Evolutionary conservation across 108 stramenopile genomes (phyloP).

Genomic region (Tribonema minus): DNA sequence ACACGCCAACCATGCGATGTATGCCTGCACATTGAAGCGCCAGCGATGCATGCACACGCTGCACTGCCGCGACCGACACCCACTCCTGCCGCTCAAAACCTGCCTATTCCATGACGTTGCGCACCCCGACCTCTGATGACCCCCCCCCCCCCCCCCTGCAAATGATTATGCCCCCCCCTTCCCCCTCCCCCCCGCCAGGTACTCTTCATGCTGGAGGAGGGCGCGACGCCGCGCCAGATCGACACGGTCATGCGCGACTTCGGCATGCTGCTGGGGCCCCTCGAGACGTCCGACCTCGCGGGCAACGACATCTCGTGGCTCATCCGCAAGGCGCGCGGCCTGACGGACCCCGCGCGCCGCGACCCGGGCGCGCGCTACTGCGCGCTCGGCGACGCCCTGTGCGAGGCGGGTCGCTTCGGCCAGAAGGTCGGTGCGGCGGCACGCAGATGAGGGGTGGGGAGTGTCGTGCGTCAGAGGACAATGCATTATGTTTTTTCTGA

Average conservation of each 20-base stretch:
- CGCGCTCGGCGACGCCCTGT: constrained; percentile 80
- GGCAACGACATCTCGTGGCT: constrained; percentile 82
- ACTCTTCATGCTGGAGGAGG: constrained; percentile 22
- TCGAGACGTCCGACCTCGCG: constrained; percentile 84
- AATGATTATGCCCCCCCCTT: too few relatives aligned
- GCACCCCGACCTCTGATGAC: too few relatives aligned
- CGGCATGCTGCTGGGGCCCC: constrained; percentile 61
- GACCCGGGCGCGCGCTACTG: constrained; percentile 66
- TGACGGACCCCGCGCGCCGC: constrained; percentile 19
- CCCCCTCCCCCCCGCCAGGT: too few relatives aligned
- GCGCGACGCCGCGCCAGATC: constrained; percentile 28
- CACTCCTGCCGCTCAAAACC: too few relatives aligned
- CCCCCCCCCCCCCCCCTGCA: too few relatives aligned
- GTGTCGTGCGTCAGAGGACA: too few relatives aligned
- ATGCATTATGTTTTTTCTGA: constrained; percentile 3
- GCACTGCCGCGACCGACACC: too few relatives aligned
- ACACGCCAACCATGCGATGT: too few relatives aligned
- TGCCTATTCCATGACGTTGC: too few relatives aligned
- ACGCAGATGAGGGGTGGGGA: too few relatives aligned
- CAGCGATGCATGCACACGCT: too few relatives aligned
- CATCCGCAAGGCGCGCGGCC: constrained; percentile 27
- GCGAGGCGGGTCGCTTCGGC: constrained; percentile 73
- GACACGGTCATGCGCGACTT: constrained; percentile 22
- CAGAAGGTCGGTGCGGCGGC: constrained; percentile 55
- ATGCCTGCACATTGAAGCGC: too few relatives aligned